Conservation (phyloP, 805 yeast species). For the Teunomyces kruisii region DNA sequence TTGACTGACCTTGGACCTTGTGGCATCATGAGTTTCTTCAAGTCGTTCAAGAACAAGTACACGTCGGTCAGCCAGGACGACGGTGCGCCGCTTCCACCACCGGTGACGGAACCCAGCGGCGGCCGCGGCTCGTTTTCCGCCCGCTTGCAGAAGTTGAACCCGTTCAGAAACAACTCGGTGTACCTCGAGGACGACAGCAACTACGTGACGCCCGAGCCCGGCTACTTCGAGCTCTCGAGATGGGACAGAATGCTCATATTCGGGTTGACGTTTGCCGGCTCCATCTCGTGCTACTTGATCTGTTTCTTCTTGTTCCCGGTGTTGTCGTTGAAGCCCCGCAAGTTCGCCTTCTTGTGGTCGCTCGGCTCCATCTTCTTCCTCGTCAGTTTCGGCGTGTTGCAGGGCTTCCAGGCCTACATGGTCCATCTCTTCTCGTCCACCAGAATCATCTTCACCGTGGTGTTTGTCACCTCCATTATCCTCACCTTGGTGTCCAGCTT, state of each 20-base stretch:
- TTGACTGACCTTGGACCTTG: no score
- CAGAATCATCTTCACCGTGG: constrained; percentile 37
- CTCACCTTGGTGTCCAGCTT: constrained; percentile 40
- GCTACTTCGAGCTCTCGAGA: constrained; percentile 41
- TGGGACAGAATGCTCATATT: constrained; percentile 50
- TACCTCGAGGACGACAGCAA: constrained; percentile 43
- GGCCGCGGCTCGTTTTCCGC: constrained; percentile 23
- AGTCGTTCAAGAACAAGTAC: constrained; percentile 28
- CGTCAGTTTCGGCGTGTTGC: constrained; percentile 46
- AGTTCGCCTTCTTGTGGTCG: constrained; percentile 49
- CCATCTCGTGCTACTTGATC: constrained; percentile 40
- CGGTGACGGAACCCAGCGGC: constrained; percentile 28
- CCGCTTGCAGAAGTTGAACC: constrained; percentile 36
- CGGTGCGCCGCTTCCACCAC: constrained; percentile 37
- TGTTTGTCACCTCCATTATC: constrained; percentile 38
- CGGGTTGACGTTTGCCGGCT: constrained; percentile 44
- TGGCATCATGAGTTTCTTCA: constrained; percentile 39
- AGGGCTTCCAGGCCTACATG: constrained; percentile 41
- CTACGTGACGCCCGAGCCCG: constrained; percentile 44
- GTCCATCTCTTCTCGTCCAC: constrained; percentile 43
- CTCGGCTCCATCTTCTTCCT: constrained; percentile 46
- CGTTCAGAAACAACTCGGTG: constrained; percentile 36
- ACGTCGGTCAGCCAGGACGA: constrained; percentile 34
- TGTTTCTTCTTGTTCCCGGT: constrained; percentile 46
- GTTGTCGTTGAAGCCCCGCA: constrained; percentile 41